phyloP scores from a whole-genome alignment of 2,329 filamentous ascomycete genomes.

The Sordariomycetes sp. region DNA sequence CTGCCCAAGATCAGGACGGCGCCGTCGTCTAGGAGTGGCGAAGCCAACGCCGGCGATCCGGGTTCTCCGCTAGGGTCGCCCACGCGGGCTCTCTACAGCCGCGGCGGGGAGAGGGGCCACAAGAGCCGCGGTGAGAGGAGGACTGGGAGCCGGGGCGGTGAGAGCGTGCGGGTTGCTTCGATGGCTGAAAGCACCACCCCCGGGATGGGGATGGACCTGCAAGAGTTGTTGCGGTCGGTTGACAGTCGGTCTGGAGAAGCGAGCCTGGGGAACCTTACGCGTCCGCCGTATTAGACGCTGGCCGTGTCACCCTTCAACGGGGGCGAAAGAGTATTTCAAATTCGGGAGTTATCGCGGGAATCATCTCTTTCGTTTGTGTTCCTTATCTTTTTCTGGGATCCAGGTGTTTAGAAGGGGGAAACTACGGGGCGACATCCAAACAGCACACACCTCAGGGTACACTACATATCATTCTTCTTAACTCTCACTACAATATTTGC shows the following conservation, averaged over 20 bases:
- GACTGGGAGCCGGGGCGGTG: conserved; percentile 29
- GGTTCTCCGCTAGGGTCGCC: conserved; percentile 4
- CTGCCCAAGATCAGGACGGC: conserved; percentile 27
- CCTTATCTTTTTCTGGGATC: background rate
- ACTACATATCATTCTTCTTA: background rate
- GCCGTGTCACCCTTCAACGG: background rate
- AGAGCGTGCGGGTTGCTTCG: conserved; percentile 23
- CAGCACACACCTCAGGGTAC: background rate
- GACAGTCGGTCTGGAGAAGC: conserved; percentile 35
- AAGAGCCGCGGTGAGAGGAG: conserved; percentile 15
- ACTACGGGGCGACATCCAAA: background rate
- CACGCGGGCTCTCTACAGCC: conserved; percentile 1
- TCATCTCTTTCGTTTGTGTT: background rate
- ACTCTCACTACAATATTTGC: background rate
- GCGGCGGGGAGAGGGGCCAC: conserved; percentile 1
- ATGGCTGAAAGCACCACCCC: conserved; percentile 16
- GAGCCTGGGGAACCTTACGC: conserved; percentile 31
- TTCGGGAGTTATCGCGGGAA: background rate
- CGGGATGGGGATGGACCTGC: conserved; percentile 32
- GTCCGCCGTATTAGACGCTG: conserved; percentile 33
- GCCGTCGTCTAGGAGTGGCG: conserved; percentile 10
- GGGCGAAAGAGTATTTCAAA: background rate
- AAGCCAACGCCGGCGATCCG: background rate
- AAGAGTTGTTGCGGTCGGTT: conserved; percentile 38
- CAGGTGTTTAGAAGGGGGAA: background rate